These are phyloP conservation scores for Flaveria trinervia DNA, from an alignment of 129 eudicot species.

Conservation along the genomic window DNA sequence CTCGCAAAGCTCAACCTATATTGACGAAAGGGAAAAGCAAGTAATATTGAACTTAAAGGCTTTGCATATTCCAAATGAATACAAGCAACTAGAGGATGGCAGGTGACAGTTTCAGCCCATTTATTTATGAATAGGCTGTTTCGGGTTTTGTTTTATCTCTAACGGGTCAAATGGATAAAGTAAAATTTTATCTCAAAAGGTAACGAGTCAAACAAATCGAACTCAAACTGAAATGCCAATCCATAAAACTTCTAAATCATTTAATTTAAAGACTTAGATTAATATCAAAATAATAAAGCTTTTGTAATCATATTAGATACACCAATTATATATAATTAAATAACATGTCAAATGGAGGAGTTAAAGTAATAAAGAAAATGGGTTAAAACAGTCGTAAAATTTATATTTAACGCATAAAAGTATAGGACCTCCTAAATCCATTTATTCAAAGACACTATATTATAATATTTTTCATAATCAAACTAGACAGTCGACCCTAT, in stretches of 20 bases:
- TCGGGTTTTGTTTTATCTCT: not conserved
- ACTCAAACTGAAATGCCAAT: not conserved
- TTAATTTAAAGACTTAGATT: not conserved
- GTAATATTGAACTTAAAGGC: not conserved
- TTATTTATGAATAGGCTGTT: not conserved
- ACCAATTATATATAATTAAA: not conserved
- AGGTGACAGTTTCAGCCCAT: not conserved
- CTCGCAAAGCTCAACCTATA: constrained; percentile 71
- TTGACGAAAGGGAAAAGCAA: constrained; percentile 23
- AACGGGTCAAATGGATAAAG: not conserved
- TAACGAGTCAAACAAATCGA: not conserved
- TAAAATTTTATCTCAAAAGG: not conserved
- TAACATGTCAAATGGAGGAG: not conserved
- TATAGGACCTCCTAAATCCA: not conserved
- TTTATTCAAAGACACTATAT: not conserved
- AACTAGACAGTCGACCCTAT: not conserved
- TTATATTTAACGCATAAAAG: not conserved
- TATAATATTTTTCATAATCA: not conserved
- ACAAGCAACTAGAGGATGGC: constrained; percentile 1
- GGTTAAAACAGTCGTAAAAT: not conserved
- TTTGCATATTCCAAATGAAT: constrained; percentile 16
- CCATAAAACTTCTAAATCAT: not conserved
- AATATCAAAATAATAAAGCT: not conserved
- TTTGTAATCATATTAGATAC: not conserved
- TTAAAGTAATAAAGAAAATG: not conserved